Base-by-base conservation (phyloP, 164 flowering plant genomes). In the Vitis rotundifolia region DNA sequence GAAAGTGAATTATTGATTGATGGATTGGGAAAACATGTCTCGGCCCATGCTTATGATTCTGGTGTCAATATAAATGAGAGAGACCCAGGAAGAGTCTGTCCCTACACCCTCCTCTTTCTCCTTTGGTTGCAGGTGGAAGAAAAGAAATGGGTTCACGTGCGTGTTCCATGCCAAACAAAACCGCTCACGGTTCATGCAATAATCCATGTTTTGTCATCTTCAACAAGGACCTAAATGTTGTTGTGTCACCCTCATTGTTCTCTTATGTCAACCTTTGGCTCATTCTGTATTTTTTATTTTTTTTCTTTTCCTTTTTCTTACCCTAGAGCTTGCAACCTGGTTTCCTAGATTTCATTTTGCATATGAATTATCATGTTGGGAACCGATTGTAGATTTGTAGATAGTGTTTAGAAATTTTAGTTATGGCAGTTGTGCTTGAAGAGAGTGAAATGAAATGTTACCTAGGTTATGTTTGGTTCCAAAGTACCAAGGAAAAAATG, bases 31-130 rank as follows among this genome's bases (percentile, higher is more conserved):
- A 73, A 67, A 75, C 80, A 79, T 79, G 84, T 65, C 73, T 44
- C 18, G 48, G 72, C 77, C 80, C 81, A 80, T 83, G 73, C 80
- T 9, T 65, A 47, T 64, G 76, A 65, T 69, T 70, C 58, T 64
- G 71, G 53, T 63, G 53, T 14, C 31, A 22, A 57, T 59, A 50
- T 22, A 67, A 81, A 62, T 12, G 61, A 49, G 59, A 53, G 64
- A 66, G 70, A 51, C 67, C 49, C 49, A 26, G 55, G 44, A 64
- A 68, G 59, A 63, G 28, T 28, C 51, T 71, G 55, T 19, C 65
- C 58, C 61, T 66, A 59, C 63, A 37, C 44, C 19, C 57, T 66
- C 61, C 61, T 49, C 71, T 9, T 53, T 53, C 14, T 66, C 68
- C 3, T 16, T 29, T 19, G 16, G 19, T 16, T n/a, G 59, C 29